phyloP scores from a whole-genome alignment of 176 grass and related monocot genomes.

The Oropetium thomaeum region DNA sequence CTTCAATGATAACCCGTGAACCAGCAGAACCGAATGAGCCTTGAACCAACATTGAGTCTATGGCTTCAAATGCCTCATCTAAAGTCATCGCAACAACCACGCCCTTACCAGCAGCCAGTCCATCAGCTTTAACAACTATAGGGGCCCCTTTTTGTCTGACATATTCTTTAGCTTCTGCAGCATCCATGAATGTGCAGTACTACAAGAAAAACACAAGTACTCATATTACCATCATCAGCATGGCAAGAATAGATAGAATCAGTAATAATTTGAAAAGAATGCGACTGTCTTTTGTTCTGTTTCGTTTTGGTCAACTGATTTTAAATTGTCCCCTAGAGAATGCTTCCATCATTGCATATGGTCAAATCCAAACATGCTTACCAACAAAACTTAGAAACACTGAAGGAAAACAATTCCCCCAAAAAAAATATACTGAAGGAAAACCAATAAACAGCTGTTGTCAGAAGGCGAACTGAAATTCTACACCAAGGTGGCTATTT shows the following conservation, averaged over 20 bases:
- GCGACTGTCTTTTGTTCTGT: not conserved
- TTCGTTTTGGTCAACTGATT: not conserved
- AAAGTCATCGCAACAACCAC: constrained; percentile 77
- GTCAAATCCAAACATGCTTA: not conserved
- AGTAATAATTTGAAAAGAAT: not conserved
- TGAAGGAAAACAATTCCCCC: not conserved
- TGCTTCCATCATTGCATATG: too few species aligned
- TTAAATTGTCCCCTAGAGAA: not conserved
- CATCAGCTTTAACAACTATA: constrained; percentile 90
- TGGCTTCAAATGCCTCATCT: constrained; percentile 65
- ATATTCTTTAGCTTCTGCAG: constrained; percentile 68
- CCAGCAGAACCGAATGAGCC: constrained; percentile 79
- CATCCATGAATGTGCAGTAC: constrained; percentile 73
- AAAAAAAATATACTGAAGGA: too few species aligned
- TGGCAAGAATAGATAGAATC: not conserved
- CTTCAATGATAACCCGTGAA: constrained; percentile 76
- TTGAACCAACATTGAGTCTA: constrained; percentile 79
- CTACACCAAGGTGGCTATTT: not conserved
- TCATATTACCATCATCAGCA: not conserved
- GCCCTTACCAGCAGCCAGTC: constrained; percentile 83
- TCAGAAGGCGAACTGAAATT: not conserved
- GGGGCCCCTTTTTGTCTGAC: constrained; percentile 64
- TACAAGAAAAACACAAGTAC: constrained; percentile 27
- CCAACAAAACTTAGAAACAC: not conserved
- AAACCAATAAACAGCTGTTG: not conserved